Percentiles rank a stretch among this genome's conserved stretches.
phyloP scores from a whole-genome alignment of 1,284 basidiomycete species.

The Thecaphora frezii region DNA sequence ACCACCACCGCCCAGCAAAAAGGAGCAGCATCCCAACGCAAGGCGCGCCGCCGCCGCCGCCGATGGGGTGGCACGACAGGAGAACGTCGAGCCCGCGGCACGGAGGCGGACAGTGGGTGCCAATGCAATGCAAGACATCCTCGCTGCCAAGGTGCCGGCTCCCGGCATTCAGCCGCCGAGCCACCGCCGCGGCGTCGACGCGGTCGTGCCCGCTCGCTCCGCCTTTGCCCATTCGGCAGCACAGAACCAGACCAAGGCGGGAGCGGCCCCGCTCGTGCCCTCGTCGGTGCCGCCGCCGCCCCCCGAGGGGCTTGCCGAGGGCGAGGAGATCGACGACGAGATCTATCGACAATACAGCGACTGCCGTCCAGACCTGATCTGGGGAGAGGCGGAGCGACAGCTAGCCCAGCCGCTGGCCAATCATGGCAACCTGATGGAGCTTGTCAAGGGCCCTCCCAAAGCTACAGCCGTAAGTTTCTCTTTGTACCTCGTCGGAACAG shows the following conservation, averaged over 20 bases:
- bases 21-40: conserved; percentile 28
- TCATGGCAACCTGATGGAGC: conserved; percentile 22
- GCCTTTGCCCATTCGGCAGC: not conserved
- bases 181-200: not conserved
- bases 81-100: not conserved
- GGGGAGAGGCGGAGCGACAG: conserved; percentile 35
- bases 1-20: conserved; percentile 26
- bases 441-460: conserved; percentile 21
- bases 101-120: not conserved
- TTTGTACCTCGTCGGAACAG: not conserved
- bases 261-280: not conserved
- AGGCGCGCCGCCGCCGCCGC: not conserved
- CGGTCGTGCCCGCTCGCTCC: not conserved
- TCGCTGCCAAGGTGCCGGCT: conserved; percentile 9
- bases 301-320: not conserved
- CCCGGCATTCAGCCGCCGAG: not conserved
- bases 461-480: not conserved
- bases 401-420: conserved; percentile 19
- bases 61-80: not conserved
- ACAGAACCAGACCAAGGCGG: not conserved
- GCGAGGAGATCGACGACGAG: conserved; percentile 21
- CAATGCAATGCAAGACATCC: conserved; percentile 8
- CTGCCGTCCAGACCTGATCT: conserved; percentile 32
- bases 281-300: not conserved
- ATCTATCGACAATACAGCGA: conserved; percentile 21